A percentile compares a stretch with the other conserved stretches of the same genome.
phyloP scores from a whole-genome alignment of 2,329 filamentous ascomycete genomes.

The Pseudogymnoascus sp. region DNA sequence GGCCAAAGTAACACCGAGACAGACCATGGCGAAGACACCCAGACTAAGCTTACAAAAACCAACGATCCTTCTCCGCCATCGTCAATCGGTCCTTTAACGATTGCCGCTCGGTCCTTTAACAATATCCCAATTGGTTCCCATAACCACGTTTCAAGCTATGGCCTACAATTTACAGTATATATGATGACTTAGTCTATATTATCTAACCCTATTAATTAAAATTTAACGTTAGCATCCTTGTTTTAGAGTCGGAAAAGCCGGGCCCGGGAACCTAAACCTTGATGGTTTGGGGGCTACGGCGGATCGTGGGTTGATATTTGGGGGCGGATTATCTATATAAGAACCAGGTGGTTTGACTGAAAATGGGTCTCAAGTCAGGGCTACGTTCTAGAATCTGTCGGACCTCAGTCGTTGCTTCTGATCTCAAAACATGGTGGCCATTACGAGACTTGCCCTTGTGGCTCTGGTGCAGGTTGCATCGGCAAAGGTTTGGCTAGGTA shows the following conservation, averaged over 20 bases:
- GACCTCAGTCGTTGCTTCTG: background rate
- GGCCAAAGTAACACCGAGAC: background rate
- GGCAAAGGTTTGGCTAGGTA: background rate
- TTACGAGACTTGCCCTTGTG: constrained; percentile 12
- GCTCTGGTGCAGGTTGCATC: constrained; percentile 13
- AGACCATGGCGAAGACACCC: too few relatives aligned
- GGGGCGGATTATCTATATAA: background rate
- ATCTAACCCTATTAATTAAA: background rate
- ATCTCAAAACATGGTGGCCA: constrained; percentile 7
- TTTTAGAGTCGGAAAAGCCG: background rate
- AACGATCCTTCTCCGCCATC: too few relatives aligned
- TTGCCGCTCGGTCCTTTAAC: background rate
- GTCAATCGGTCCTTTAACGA: too few relatives aligned
- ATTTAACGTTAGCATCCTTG: background rate
- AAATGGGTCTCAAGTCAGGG: background rate
- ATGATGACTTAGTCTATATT: background rate
- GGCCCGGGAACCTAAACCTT: background rate
- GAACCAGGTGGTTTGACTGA: background rate
- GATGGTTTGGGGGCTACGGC: background rate
- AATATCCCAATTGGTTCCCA: too few relatives aligned
- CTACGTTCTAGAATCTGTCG: background rate
- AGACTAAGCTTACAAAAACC: too few relatives aligned
- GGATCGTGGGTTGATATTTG: background rate
- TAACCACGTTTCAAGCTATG: too few relatives aligned
- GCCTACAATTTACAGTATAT: background rate